These are phyloP conservation scores for Blepharisma japonicum DNA, from an alignment of 73 alveolate genomes.

Conservation along the genomic window DNA sequence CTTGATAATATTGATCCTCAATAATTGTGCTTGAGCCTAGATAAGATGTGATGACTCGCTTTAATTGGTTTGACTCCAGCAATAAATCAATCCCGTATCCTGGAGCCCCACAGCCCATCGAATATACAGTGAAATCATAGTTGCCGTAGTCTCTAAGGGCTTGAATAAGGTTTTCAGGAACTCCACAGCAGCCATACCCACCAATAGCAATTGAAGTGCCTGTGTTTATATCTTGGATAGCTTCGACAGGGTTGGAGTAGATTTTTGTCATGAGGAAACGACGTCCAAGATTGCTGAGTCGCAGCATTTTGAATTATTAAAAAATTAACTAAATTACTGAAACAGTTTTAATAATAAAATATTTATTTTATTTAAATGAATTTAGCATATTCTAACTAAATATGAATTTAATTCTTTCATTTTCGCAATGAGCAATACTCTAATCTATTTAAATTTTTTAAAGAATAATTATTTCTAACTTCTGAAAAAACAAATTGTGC, in stretches of 20 bases:
- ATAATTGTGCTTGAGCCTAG: conserved; percentile 58
- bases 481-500: too few relatives aligned
- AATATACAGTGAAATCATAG: conserved; percentile 65
- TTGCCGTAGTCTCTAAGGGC: conserved; percentile 54
- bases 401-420: too few relatives aligned
- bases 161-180: conserved; percentile 78
- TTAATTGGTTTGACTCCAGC: conserved; percentile 7
- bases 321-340: too few relatives aligned
- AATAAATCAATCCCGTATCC: conserved; percentile 6
- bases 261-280: too few relatives aligned
- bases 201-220: conserved; percentile 79
- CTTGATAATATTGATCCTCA: conserved; percentile 56
- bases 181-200: conserved; percentile 85
- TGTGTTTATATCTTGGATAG: conserved; percentile 56
- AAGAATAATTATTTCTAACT: too few relatives aligned
- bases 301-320: too few relatives aligned
- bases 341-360: too few relatives aligned
- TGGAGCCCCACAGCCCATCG: conserved; percentile 65
- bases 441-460: too few relatives aligned
- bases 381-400: too few relatives aligned
- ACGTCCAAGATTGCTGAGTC: too few relatives aligned
- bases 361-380: too few relatives aligned
- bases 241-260: conserved; percentile 33
- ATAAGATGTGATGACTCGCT: conserved; percentile 40
- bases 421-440: too few relatives aligned